These are phyloP conservation scores for Camellia oleifera DNA, from an alignment of 179 eudicot genomes.

Conservation along the genomic window DNA sequence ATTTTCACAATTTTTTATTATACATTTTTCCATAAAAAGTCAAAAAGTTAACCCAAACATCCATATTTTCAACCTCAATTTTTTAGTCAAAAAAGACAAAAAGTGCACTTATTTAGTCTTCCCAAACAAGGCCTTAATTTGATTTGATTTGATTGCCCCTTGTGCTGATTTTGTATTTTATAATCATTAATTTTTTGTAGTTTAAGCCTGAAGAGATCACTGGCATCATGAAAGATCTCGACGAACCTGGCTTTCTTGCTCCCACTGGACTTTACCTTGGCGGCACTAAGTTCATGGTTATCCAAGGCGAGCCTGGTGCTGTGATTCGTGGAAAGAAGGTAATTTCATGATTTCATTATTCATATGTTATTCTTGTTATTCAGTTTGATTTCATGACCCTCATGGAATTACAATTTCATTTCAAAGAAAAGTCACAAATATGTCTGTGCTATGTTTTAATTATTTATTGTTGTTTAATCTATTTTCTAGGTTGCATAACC, in stretches of 20 bases:
- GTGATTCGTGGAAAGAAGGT: constrained; percentile 37
- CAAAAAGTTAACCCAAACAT: too few relatives aligned
- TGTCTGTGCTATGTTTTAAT: not conserved
- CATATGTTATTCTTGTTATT: not conserved
- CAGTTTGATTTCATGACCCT: not conserved
- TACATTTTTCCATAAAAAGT: too few relatives aligned
- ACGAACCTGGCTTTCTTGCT: constrained; percentile 34
- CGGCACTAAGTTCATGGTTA: constrained; percentile 22
- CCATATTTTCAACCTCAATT: too few relatives aligned
- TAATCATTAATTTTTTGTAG: constrained; percentile 9
- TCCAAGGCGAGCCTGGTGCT: constrained; percentile 27
- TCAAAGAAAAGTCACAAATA: not conserved
- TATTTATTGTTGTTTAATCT: not conserved
- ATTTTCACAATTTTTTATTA: too few relatives aligned
- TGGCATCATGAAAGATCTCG: constrained; percentile 29
- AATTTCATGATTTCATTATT: not conserved
- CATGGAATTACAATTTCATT: not conserved
- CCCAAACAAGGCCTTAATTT: not conserved
- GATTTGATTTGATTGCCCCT: not conserved
- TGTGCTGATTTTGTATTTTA: not conserved
- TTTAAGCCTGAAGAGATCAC: constrained; percentile 27
- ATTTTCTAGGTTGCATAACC: not conserved
- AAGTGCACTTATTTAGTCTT: too few relatives aligned
- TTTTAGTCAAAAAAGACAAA: too few relatives aligned
- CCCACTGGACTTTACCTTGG: constrained; percentile 28